Evolutionary conservation across 805 yeast genomes (phyloP), one percentile per base, ranked within the genome.

Genomic region (Saccharomycopsis guyanensis): DNA sequence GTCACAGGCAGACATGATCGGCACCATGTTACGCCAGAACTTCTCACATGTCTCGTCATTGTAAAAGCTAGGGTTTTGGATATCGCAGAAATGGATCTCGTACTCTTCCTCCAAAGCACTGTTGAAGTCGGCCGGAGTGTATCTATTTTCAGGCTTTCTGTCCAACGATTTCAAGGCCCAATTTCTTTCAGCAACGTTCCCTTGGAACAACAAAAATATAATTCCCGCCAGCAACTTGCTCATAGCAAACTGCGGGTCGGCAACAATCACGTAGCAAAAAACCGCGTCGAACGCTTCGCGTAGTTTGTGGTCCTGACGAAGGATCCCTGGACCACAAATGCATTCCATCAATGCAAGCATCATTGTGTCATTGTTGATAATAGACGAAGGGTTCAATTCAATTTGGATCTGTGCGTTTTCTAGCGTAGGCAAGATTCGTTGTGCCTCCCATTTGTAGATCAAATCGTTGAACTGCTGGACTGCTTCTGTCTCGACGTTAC

Each of bases 191-290:
- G 59, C 63, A 0, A 57, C 56, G 15, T 66, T 62, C 1, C 85
- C 87, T 45, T 75, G 79, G 47, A 78, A 75, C 47, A 76, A 56
- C 33, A 78, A 67, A 57, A 67, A 77, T 4, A 82, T 58, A 5
- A 72, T 46, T 2, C 83, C 85, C 0, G 88, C 78, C 10, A 64
- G 51, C 8, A 68, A 51, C 0, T 56, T 53, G 20, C 8, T 10
- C 6, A 15, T 33, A 25, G 23, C 37, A 35, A 48, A 48, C 3
- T 43, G 40, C n/a, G 33, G 20, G 13, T 44, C 16, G 12, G 25
- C 51, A 29, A 13, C 45, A 29, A 3, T 51, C 33, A 18, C 13
- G 35, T 41, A 56, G 42, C 3, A 47, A 49, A 72, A 62, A 4
- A 70, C 55, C 2, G 58, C 62, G 25, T 66, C 64, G 51, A 74